phyloP scores from a whole-genome alignment of 208 protist species.

The Crithidia fasciculata region DNA sequence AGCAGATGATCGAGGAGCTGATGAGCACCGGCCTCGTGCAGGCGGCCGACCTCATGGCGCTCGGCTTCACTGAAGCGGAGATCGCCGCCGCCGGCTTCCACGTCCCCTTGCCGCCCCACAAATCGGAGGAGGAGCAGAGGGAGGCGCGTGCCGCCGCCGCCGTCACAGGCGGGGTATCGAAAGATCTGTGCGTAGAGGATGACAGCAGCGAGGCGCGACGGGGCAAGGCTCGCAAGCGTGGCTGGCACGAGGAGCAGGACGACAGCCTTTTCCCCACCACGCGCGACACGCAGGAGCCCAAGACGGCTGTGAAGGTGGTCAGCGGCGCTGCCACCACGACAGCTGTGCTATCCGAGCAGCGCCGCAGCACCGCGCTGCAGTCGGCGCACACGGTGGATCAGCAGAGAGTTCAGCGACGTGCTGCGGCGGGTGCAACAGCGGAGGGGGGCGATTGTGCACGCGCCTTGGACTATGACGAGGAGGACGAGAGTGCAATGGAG shows the following conservation, averaged over 20 bases:
- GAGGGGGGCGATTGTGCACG: constrained; percentile 2
- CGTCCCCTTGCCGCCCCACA: not conserved
- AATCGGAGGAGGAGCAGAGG: not conserved
- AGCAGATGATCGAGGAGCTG: constrained; percentile 41
- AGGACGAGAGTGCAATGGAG: not conserved
- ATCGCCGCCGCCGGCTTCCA: constrained; percentile 16
- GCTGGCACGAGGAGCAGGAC: not conserved
- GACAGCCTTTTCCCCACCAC: not conserved
- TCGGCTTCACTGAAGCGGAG: constrained; percentile 45
- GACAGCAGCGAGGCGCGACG: not conserved
- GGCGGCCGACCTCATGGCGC: constrained; percentile 28
- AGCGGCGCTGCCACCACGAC: not conserved
- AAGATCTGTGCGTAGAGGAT: not conserved
- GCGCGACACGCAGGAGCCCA: not conserved
- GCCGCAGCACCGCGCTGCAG: not conserved
- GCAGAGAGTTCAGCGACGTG: not conserved
- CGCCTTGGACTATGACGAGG: constrained; percentile 15
- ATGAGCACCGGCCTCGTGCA: constrained; percentile 34
- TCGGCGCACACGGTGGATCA: not conserved
- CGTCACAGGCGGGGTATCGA: not conserved
- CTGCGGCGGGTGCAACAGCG: not conserved
- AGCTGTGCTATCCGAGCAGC: constrained; percentile 8
- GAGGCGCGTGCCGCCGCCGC: not conserved
- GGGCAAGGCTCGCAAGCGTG: constrained; percentile 1
- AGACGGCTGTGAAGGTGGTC: constrained; percentile 5